Conservation (phyloP, 2,329 filamentous ascomycete species). For the Byssoonygena ceratinophila region DNA sequence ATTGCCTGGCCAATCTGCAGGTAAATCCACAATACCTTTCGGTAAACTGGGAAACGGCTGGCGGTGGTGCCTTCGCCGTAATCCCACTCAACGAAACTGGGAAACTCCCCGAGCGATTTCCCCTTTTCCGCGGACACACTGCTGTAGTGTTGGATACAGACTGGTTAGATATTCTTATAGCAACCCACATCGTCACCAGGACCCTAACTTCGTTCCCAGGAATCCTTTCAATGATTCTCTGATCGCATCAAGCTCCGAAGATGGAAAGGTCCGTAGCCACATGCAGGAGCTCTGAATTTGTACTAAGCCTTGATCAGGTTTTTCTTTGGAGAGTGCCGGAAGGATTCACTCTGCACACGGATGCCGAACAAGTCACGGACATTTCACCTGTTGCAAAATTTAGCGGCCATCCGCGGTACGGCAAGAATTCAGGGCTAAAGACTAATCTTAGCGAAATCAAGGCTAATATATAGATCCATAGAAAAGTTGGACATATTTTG, state of each 20-base stretch:
- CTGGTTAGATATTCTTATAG: constrained; percentile 52
- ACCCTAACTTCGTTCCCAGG: constrained; percentile 43
- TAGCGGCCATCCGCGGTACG: constrained; percentile 72
- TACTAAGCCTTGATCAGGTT: constrained; percentile 38
- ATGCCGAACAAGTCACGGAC: constrained; percentile 73
- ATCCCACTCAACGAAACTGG: constrained; percentile 83
- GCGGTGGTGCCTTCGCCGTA: constrained; percentile 92
- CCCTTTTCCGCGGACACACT: constrained; percentile 91
- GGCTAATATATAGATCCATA: constrained; percentile 29
- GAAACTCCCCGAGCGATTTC: constrained; percentile 82
- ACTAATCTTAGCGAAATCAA: background rate
- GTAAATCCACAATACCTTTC: constrained; percentile 92
- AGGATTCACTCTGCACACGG: constrained; percentile 64
- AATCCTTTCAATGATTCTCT: constrained; percentile 92
- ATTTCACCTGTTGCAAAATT: constrained; percentile 73
- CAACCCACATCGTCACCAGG: background rate
- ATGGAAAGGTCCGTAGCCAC: constrained; percentile 57
- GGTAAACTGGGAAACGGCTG: constrained; percentile 96
- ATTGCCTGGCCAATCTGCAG: constrained; percentile 38
- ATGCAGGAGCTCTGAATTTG: background rate
- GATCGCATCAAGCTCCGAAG: constrained; percentile 87
- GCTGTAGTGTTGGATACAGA: constrained; percentile 93
- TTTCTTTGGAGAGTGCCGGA: constrained; percentile 93
- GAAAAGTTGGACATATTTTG: constrained; percentile 94
- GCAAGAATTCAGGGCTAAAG: background rate